A percentile compares a stretch with the other conserved stretches of the same genome.
These are phyloP conservation scores for Fonsecaea nubica DNA, from an alignment of 2,329 filamentous ascomycete genomes.

Conservation along the genomic window DNA sequence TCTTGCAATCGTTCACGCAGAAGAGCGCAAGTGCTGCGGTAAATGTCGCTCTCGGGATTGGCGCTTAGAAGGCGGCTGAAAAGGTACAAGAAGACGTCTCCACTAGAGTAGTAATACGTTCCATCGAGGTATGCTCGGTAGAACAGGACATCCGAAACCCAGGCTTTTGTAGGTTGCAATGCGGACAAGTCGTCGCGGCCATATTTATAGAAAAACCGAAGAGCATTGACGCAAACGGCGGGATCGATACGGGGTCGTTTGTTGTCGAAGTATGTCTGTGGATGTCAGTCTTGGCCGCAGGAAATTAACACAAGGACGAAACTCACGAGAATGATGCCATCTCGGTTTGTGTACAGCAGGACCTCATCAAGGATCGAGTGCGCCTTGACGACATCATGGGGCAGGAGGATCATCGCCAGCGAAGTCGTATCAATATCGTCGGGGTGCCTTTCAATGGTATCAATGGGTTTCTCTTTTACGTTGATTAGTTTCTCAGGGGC, in stretches of 20 bases:
- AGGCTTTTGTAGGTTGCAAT: conserved; percentile 18
- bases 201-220: conserved; percentile 24
- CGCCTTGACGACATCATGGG: conserved; percentile 14
- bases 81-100: conserved; percentile 21
- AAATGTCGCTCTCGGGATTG: conserved; percentile 20
- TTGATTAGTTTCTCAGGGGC: not conserved
- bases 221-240: conserved; percentile 19
- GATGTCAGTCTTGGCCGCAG: not conserved
- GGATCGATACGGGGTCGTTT: conserved; percentile 21
- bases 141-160: conserved; percentile 24
- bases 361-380: conserved; percentile 18
- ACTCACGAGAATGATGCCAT: conserved; percentile 20
- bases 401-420: conserved; percentile 16
- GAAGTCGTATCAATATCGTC: conserved; percentile 22
- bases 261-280: conserved; percentile 23
- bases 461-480: conserved; percentile 13
- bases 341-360: conserved; percentile 6
- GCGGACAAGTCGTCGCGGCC: conserved; percentile 10
- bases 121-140: conserved; percentile 23
- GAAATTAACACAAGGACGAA: not conserved
- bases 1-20: conserved; percentile 20
- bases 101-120: conserved; percentile 21
- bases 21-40: conserved; percentile 13
- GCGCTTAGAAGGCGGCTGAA: conserved; percentile 20
- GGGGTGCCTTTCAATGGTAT: conserved; percentile 15